Evolutionary conservation across 1,284 basidiomycete genomes (phyloP).

Genomic region (Phellopilus nigrolimitatus): DNA sequence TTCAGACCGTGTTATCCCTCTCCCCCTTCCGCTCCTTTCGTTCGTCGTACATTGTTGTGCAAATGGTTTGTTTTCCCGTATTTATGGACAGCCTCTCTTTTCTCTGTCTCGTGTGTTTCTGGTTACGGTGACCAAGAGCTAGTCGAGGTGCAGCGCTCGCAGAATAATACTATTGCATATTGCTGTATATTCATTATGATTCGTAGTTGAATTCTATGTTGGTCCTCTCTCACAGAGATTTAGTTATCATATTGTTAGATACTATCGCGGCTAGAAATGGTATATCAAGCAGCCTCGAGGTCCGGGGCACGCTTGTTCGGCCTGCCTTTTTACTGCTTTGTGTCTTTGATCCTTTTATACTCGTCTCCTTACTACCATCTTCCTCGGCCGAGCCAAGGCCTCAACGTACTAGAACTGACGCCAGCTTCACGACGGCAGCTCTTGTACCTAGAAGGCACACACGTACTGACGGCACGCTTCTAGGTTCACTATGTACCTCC

Average conservation of each 20-base stretch:
- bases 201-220: constrained; percentile 1
- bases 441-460: constrained; percentile 2
- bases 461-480: neutral
- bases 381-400: constrained; percentile 2
- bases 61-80: constrained; percentile 8
- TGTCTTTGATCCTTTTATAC: neutral
- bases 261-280: too few species aligned
- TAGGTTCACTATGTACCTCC: constrained; percentile 6
- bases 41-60: constrained; percentile 17
- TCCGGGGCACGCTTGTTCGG: too few species aligned
- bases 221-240: too few species aligned
- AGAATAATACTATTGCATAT: constrained; percentile 9
- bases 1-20: constrained; percentile 4
- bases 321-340: neutral
- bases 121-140: neutral
- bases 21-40: constrained; percentile 4
- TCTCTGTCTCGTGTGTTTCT: neutral
- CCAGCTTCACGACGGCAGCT: neutral
- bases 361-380: constrained; percentile 4
- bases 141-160: neutral
- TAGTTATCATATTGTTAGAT: too few species aligned
- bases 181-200: constrained; percentile 8
- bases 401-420: neutral
- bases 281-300: too few species aligned
- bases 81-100: constrained; percentile 14